Percentiles rank a stretch among this genome's conserved stretches.
Evolutionary conservation across 441 rosid species (phyloP).

Genomic region (Pelargonium myrrhifolium): DNA sequence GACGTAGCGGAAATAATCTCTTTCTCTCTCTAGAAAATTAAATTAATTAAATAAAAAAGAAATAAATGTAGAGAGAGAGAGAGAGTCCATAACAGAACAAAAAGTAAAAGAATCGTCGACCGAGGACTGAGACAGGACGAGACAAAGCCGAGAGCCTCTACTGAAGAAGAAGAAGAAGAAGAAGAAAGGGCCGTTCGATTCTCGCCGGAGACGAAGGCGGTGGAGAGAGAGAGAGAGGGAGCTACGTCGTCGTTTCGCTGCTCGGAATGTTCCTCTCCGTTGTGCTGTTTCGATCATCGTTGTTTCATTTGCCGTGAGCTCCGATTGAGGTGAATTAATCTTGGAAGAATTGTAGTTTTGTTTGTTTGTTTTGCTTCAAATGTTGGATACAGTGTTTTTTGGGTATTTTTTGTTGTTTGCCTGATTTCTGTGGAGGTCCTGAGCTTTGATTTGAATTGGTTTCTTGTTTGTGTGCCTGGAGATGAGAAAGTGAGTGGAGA

Average conservation of each 20-base stretch:
- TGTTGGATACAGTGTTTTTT: background rate
- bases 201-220: background rate
- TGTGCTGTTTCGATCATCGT: background rate
- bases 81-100: constrained; percentile 7
- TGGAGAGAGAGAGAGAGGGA: no score
- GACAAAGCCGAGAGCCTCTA: background rate
- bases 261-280: background rate
- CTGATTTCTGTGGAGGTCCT: background rate
- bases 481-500: background rate
- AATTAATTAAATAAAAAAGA: background rate
- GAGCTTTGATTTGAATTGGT: background rate
- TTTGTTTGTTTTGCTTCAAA: background rate
- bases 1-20: background rate
- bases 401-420: background rate
- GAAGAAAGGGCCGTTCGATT: background rate
- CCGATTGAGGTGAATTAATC: background rate
- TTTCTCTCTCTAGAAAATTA: no score
- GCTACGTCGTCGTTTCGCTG: background rate
- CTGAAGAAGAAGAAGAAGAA: background rate
- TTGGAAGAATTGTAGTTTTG: background rate
- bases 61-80: constrained; percentile 1
- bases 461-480: background rate
- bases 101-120: constrained; percentile 1
- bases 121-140: background rate
- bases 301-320: background rate